Evolutionary conservation across 352 stramenopile genomes (phyloP), one percentile per base, ranked within the genome.

Genomic region (Phytophthora aleatoria): DNA sequence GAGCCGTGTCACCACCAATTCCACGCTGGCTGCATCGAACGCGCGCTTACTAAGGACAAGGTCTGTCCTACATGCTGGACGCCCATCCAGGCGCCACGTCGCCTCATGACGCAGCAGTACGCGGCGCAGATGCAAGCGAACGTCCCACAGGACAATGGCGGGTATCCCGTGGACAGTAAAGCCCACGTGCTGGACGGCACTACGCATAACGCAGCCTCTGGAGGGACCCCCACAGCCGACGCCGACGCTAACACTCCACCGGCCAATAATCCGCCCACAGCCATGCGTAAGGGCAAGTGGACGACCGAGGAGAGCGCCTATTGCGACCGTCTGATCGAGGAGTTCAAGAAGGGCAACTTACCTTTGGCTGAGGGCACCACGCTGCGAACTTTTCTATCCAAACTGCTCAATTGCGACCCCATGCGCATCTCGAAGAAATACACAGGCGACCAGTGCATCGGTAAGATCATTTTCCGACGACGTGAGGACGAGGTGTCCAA

Each of bases 391-490:
- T 99, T 99, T 72, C 74, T 99, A 35, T 98, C 90, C 54, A 99
- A 99, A 71, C 63, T 99, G 12, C 77, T 99, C 5, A 98, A 99
- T 69, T 99, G 97, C 72, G 97, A 99, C 77, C 97, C 97, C 7
- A 99, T 99, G 97, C 82, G 97, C 12, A 99, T 99, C 57, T 98
- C 94, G 0, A 99, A 99, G 71, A 99, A 99, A 77, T 99, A 99
- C 68, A 98, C 98, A 49, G 97, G 97, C 12, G 89, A 93, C 58
- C 98, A 99, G 66, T 99, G 96, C 67, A 99, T 99, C 61, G 96
- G 97, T 67, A 99, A 99, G 75, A 89, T 93, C 44, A 76, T 81
- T 62, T 94, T 92, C 54, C 79, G 85, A 8, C 66, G 84, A 31
- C 74, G 86, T 31, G 87, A 92, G 55, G 83, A 92, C 47, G 79